Evolutionary conservation across 805 yeast species (phyloP).

Genomic region (Kuraishia hungarica): DNA sequence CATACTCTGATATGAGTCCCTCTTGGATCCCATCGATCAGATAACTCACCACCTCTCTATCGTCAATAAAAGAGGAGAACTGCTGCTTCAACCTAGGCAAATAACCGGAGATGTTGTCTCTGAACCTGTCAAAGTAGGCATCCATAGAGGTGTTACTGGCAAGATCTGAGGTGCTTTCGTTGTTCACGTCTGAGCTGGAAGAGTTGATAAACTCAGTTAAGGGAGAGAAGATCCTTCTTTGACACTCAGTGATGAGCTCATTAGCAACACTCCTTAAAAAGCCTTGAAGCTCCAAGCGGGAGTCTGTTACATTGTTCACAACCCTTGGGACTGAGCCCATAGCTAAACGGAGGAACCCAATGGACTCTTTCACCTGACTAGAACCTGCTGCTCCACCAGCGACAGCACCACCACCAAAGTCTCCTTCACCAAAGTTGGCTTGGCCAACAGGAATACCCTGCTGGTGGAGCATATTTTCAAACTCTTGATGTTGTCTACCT

Average conservation of each 20-base stretch:
- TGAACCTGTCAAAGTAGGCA: constrained; percentile 23
- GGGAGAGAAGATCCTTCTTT: constrained; percentile 39
- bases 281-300: constrained; percentile 57
- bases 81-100: constrained; percentile 49
- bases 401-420: constrained; percentile 1
- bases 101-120: constrained; percentile 39
- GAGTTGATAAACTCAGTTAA: constrained; percentile 12
- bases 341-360: constrained; percentile 13
- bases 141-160: background rate
- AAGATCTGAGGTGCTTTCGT: too few species aligned
- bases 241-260: constrained; percentile 54
- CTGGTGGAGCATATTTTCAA: constrained; percentile 7
- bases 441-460: background rate
- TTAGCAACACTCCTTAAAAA: constrained; percentile 67
- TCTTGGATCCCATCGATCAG: constrained; percentile 62
- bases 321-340: constrained; percentile 70
- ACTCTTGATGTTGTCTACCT: constrained; percentile 10
- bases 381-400: too few species aligned
- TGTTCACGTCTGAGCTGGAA: too few species aligned
- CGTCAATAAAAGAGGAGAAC: constrained; percentile 47
- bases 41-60: constrained; percentile 38
- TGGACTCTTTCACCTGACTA: too few species aligned
- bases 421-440: constrained; percentile 10
- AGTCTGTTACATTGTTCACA: constrained; percentile 77
- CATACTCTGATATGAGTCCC: constrained; percentile 48